Base-by-base conservation (phyloP, 208 protist species). In the Vickermania spadyakhi region DNA sequence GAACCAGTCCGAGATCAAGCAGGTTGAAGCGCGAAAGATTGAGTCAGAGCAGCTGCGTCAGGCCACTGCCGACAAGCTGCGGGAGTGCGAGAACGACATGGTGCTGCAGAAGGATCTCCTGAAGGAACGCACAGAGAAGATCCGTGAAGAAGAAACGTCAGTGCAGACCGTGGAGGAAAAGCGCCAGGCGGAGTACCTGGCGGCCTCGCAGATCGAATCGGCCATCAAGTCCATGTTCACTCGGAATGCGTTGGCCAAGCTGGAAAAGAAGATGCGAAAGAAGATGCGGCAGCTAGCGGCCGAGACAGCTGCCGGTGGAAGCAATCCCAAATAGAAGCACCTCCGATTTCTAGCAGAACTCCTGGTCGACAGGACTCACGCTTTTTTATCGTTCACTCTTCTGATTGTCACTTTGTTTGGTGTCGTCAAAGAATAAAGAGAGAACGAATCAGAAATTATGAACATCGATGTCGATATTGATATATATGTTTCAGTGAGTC, bases 161-260 rank as follows among this genome's bases (percentile, higher is more conserved):
- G 61, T 62, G 29, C 73, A 72, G 49, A 66, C 27, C 3, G 68
- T 49, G 4, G 68, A 74, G 57, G 75, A 89, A 51, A 55, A 69
- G 56, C 71, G 60, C n/a, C 68, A 70, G 58, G 66, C 58, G 0
- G 75, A 82, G 61, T 91, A 92, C 66, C 68, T 62, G 26, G 85
- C 91, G 4, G 79, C 83, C 11, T 91, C 84, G 2, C 73, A 79
- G 60, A 69, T 96, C 50, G 71, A 94, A 68, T 73, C 91, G 3
- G 85, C 87, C 5, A 72, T 94, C 18, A 80, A 81, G 58, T 84
- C 74, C 2, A 84, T 91, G 77, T 78, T 94, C 58, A 89, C 84
- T 26, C 87, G 87, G 1, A 62, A 86, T 13, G 72, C 84, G 1
- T 53, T 93, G 18, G 68, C 58, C 23, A 79, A 79, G 67, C 56